phyloP scores from a whole-genome alignment of 768 basidiomycete genomes.

The Guyanaporus albipodus region DNA sequence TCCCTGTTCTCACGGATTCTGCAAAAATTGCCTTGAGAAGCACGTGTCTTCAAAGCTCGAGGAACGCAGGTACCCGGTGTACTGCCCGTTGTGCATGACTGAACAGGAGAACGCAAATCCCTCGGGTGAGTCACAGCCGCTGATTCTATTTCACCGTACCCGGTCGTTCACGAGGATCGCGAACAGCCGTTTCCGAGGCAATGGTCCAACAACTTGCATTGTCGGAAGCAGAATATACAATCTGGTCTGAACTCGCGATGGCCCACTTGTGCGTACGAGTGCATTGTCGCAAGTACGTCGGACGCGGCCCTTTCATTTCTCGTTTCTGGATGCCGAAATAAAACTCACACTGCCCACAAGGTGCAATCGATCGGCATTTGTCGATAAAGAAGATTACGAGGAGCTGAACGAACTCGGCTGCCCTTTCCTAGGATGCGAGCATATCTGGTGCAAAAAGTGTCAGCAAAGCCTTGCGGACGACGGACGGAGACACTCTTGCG shows the following conservation, averaged over 20 bases:
- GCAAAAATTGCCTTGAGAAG: conserved; percentile 45
- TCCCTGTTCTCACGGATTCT: conserved; percentile 50
- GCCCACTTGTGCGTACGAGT: conserved; percentile 37
- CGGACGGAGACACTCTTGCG: conserved; percentile 49
- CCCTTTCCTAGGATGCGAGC: conserved; percentile 43
- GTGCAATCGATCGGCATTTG: conserved; percentile 45
- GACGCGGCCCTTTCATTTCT: not conserved
- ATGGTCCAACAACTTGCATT: conserved; percentile 41
- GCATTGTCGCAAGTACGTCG: conserved; percentile 47
- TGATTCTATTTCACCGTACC: not conserved
- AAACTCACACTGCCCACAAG: conserved; percentile 30
- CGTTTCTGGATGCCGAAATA: not conserved
- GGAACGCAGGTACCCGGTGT: conserved; percentile 52
- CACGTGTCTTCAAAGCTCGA: conserved; percentile 45
- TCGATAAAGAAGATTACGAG: conserved; percentile 48
- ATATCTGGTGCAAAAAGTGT: conserved; percentile 61
- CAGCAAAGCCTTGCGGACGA: conserved; percentile 34
- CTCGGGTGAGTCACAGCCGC: conserved; percentile 27
- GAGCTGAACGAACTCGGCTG: conserved; percentile 42
- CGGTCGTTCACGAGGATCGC: not conserved
- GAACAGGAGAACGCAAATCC: conserved; percentile 28
- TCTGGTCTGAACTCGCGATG: conserved; percentile 46
- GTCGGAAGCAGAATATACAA: conserved; percentile 36
- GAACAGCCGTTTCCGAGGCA: conserved; percentile 36
- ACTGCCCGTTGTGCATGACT: conserved; percentile 54